Base-by-base conservation (phyloP, 805 yeast genomes). In the Starmera quercuum region DNA sequence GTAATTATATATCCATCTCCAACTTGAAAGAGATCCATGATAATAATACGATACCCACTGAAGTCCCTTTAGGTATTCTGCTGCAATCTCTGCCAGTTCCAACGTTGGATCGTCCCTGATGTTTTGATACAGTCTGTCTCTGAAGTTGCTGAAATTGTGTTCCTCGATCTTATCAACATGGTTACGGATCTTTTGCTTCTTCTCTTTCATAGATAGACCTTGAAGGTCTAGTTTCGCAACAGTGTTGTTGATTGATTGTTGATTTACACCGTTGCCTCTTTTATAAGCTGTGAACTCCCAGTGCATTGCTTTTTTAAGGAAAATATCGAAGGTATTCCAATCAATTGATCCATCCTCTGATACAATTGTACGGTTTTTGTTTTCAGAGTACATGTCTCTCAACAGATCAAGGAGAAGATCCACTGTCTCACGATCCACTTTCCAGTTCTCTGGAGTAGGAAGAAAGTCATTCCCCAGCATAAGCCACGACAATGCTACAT, bases 401-500 rank as follows among this genome's bases (percentile, higher is more conserved):
- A 88, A 63, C 19, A 81, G 73, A 44, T 72, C 74, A 56, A 83
- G 84, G 60, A 85, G 86, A 11, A 90, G 77, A 38, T 75, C 80
- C 45, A 90, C 67, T 0, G 95, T 95, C 40, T 95, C 94, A 40
- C 83, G 84, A 50, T 84, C 83, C 40, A 88, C 69, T 52, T 82
- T 83, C 44, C 88, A 66, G 55, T 84, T 92, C 0, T 96, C 95
- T 44, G 92, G 73, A 49, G 84, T 80, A 9, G 97, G 97, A 49
- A 88, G 66, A 75, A 90, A 92, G 67, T 92, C 98, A 53, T 92
- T 92, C 43, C 98, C 98, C 42, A 92, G 78, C 36, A 92, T 92
- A 49, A 82, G 84, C 75, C 84, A 75, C 44, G 88, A 75, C 37
- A 90, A 64, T 39, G 23, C 23, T 11, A 21, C n/a, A n/a, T n/a